Evolutionary conservation across 1,139 yeast species (phyloP).

Genomic region (Cylindricascospora bacillispora): DNA sequence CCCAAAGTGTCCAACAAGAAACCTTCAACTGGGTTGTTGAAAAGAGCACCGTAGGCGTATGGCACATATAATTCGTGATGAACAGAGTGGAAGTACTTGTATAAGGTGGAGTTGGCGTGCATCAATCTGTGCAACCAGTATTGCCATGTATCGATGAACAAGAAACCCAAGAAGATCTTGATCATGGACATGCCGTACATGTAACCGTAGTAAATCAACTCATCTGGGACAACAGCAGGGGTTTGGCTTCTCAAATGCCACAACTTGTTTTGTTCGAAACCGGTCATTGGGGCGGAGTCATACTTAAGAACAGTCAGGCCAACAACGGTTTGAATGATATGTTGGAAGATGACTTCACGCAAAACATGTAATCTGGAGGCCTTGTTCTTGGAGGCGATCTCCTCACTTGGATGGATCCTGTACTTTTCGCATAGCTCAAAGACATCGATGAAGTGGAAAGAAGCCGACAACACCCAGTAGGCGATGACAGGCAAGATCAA

Average conservation of each 20-base stretch:
- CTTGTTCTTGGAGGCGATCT: conserved; percentile 60
- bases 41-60: conserved; percentile 91
- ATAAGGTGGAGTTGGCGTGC: conserved; percentile 71
- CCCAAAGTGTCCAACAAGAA: conserved; percentile 84
- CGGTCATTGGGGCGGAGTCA: conserved; percentile 58
- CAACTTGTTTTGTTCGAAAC: conserved; percentile 55
- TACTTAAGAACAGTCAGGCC: conserved; percentile 44
- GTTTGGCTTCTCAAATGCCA: conserved; percentile 48
- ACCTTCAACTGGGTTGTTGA: conserved; percentile 90
- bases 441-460: conserved; percentile 66
- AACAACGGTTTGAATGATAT: conserved; percentile 60
- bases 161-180: conserved; percentile 50
- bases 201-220: conserved; percentile 36
- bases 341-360: conserved; percentile 75
- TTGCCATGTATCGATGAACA: conserved; percentile 89
- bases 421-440: conserved; percentile 66
- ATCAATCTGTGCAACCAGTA: conserved; percentile 75
- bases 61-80: conserved; percentile 93
- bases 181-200: conserved; percentile 47
- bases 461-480: conserved; percentile 67
- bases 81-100: conserved; percentile 77
- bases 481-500: conserved; percentile 63
- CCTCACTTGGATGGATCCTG: conserved; percentile 86
- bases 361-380: conserved; percentile 60
- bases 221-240: conserved; percentile 31